Percentiles rank a stretch among this genome's conserved stretches.
These are phyloP conservation scores for Sarcodon sp. DNA, from an alignment of 768 basidiomycete genomes.

Conservation along the genomic window DNA sequence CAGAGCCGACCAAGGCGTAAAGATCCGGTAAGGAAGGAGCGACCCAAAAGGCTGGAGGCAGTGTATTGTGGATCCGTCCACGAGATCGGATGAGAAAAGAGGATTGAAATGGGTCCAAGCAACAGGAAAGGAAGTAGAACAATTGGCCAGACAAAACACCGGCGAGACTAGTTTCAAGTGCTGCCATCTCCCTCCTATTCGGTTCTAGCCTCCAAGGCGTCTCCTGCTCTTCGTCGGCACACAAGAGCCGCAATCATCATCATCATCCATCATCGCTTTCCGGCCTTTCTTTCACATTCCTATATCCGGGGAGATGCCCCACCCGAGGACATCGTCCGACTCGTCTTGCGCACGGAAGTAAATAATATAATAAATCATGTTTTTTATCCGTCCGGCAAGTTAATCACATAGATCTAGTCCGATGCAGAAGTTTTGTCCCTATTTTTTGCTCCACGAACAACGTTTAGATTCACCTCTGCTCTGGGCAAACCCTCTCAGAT, in stretches of 20 bases:
- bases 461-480: not conserved
- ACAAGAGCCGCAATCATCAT: not conserved
- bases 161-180: no score
- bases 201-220: no score
- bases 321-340: conserved; percentile 8
- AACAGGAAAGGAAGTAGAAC: not conserved
- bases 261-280: no score
- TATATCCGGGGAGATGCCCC: no score
- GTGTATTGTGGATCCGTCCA: conserved; percentile 2
- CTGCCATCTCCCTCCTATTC: no score
- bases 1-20: conserved; percentile 10
- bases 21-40: conserved; percentile 15
- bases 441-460: not conserved
- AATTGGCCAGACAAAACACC: not conserved
- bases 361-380: conserved; percentile 1
- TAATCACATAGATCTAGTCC: no score
- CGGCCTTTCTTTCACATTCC: no score
- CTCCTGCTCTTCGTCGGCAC: not conserved
- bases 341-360: conserved; percentile 7
- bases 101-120: not conserved
- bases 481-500: no score
- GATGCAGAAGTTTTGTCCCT: not conserved
- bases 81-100: conserved; percentile 2
- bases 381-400: not conserved
- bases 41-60: conserved; percentile 15